phyloP scores from a whole-genome alignment of 108 stramenopile species.

The Cyclotella cryptica region DNA sequence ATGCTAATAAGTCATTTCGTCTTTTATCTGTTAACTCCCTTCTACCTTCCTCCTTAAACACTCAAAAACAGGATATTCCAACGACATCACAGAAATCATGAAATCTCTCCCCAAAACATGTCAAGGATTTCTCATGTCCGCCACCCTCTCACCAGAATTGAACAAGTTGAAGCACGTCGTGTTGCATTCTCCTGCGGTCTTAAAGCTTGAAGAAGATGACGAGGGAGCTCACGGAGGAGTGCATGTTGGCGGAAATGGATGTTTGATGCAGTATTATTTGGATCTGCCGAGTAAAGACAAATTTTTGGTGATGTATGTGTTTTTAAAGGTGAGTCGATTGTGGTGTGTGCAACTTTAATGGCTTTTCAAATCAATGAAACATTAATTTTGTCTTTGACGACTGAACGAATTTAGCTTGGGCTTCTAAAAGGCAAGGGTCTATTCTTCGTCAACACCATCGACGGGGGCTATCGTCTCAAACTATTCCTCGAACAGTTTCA shows the following conservation, averaged over 20 bases:
- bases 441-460: slow-evolving; percentile 96
- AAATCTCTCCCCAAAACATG: slow-evolving; percentile 90
- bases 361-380: not conserved
- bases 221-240: slow-evolving; percentile 40
- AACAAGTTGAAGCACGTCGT: slow-evolving; percentile 92
- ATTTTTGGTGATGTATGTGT: slow-evolving; percentile 91
- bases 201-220: slow-evolving; percentile 92
- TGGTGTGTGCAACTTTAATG: not conserved
- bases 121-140: slow-evolving; percentile 98
- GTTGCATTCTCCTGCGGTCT: slow-evolving; percentile 92
- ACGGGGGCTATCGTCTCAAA: slow-evolving; percentile 94
- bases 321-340: slow-evolving; percentile 59
- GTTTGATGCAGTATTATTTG: slow-evolving; percentile 93
- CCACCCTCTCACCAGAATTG: slow-evolving; percentile 94
- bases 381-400: not conserved
- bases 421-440: slow-evolving; percentile 95
- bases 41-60: not conserved
- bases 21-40: too few species aligned
- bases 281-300: slow-evolving; percentile 85
- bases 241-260: slow-evolving; percentile 51
- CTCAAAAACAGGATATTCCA: slow-evolving; percentile 75
- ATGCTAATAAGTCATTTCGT: too few species aligned
- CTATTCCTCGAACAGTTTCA: slow-evolving; percentile 98
- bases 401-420: slow-evolving; percentile 60
- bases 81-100: slow-evolving; percentile 90